A percentile compares a stretch with the other conserved stretches of the same genome.
phyloP scores from a whole-genome alignment of 2,329 filamentous ascomycete species.

The Aspergillus pseudonomiae region DNA sequence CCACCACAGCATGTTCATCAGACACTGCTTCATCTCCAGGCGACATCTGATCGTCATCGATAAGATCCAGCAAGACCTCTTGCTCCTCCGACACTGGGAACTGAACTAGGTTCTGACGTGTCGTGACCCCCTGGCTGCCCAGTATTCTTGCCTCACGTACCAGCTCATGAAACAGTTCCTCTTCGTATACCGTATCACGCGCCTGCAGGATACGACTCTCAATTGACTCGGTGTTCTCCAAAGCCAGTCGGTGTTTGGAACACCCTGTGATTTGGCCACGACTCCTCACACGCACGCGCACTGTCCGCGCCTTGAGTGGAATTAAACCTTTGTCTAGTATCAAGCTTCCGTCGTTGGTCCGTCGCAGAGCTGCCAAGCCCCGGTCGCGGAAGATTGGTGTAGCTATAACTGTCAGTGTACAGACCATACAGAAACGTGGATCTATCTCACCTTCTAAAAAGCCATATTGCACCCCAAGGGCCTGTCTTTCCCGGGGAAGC shows the following conservation, averaged over 20 bases:
- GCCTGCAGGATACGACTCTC: constrained; percentile 42
- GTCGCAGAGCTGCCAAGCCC: constrained; percentile 78
- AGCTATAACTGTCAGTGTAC: constrained; percentile 41
- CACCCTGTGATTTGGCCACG: constrained; percentile 62
- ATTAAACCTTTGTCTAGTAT: constrained; percentile 67
- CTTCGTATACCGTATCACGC: constrained; percentile 58
- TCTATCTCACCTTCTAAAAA: constrained; percentile 69
- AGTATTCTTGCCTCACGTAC: constrained; percentile 77
- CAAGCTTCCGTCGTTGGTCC: constrained; percentile 73
- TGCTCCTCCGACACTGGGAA: constrained; percentile 58
- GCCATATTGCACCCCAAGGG: constrained; percentile 84
- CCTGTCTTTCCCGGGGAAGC: constrained; percentile 71
- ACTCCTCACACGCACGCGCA: constrained; percentile 69
- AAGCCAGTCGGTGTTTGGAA: constrained; percentile 37
- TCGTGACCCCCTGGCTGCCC: constrained; percentile 69
- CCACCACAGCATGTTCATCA: constrained; percentile 49
- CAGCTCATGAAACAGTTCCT: constrained; percentile 88
- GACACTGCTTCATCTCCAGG: constrained; percentile 32
- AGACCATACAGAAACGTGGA: too few species aligned
- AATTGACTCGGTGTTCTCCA: constrained; percentile 30
- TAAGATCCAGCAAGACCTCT: constrained; percentile 69
- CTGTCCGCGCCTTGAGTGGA: constrained; percentile 56
- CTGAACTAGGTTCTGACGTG: constrained; percentile 61
- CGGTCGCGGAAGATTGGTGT: constrained; percentile 63
- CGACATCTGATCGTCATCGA: constrained; percentile 56